A percentile compares a stretch with the other conserved stretches of the same genome.
These are phyloP conservation scores for Casuarina equisetifolia DNA, from an alignment of 306 rosid genomes.

Conservation along the genomic window DNA sequence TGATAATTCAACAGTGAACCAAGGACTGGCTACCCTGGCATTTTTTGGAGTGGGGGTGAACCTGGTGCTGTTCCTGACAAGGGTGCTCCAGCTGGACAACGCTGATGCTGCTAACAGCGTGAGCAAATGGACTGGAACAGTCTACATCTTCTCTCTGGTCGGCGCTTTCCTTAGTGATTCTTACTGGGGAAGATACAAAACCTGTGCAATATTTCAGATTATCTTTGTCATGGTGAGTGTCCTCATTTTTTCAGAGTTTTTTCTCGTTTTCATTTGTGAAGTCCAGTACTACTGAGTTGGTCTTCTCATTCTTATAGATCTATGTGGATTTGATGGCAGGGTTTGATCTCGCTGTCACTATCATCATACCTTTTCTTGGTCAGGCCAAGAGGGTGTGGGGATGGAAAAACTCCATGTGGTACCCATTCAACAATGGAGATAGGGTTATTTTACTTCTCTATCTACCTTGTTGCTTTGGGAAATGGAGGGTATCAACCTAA, in stretches of 20 bases:
- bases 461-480: slow-evolving; percentile 88
- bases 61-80: slow-evolving; percentile 53
- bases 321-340: slow-evolving; percentile 47
- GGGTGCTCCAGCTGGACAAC: slow-evolving; percentile 44
- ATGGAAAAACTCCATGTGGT: slow-evolving; percentile 56
- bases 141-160: slow-evolving; percentile 53
- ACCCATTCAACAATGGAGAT: slow-evolving; percentile 58
- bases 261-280: slow-evolving; percentile 8
- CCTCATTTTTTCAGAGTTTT: not conserved
- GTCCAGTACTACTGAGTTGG: not conserved
- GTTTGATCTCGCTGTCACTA: slow-evolving; percentile 64
- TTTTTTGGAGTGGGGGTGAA: slow-evolving; percentile 63
- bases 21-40: slow-evolving; percentile 58
- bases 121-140: slow-evolving; percentile 57
- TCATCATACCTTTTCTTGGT: slow-evolving; percentile 79
- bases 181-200: slow-evolving; percentile 58
- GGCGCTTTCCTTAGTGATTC: slow-evolving; percentile 65
- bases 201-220: slow-evolving; percentile 52
- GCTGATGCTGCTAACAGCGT: slow-evolving; percentile 62
- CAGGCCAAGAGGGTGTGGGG: slow-evolving; percentile 85
- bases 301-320: slow-evolving; percentile 3
- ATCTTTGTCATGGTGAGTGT: slow-evolving; percentile 82
- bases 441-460: slow-evolving; percentile 80
- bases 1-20: slow-evolving; percentile 40
- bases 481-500: slow-evolving; percentile 97